Percentiles rank a stretch among this genome's conserved stretches.
These are phyloP conservation scores for Trichophyton equinum DNA, from an alignment of 2,329 filamentous ascomycete genomes.

Conservation along the genomic window DNA sequence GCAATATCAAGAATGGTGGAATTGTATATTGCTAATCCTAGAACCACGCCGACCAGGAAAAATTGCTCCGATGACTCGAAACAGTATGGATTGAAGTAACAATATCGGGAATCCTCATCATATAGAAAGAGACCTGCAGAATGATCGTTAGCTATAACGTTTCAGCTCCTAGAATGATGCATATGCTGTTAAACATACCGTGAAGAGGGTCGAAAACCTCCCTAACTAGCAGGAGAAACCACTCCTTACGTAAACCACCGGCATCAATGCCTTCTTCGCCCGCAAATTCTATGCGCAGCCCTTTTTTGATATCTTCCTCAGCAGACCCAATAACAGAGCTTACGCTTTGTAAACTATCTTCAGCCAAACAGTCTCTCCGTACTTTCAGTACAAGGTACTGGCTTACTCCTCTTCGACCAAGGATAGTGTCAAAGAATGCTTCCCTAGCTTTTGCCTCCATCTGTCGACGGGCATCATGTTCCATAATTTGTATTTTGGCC, in stretches of 20 bases:
- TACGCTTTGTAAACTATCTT: conserved; percentile 74
- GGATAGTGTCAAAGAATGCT: conserved; percentile 80
- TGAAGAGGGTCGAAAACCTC: conserved; percentile 87
- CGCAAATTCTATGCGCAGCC: conserved; percentile 68
- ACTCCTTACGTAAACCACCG: conserved; percentile 81
- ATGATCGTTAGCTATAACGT: neutral
- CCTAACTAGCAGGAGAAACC: conserved; percentile 77
- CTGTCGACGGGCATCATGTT: conserved; percentile 74
- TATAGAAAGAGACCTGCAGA: conserved; percentile 71
- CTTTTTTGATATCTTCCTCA: conserved; percentile 80
- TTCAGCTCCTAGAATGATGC: neutral
- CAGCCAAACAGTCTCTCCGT: conserved; percentile 71
- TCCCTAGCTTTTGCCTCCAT: conserved; percentile 83
- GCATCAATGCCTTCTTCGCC: conserved; percentile 88
- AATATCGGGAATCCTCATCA: conserved; percentile 78
- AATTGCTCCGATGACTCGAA: conserved; percentile 88
- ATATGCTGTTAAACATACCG: conserved; percentile 43
- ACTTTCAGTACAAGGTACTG: conserved; percentile 68
- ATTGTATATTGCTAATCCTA: conserved; percentile 88
- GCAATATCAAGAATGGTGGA: conserved; percentile 84
- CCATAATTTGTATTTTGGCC: conserved; percentile 80
- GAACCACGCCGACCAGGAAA: conserved; percentile 74
- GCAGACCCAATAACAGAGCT: conserved; percentile 72
- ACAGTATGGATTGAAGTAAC: conserved; percentile 84
- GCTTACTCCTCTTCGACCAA: conserved; percentile 59